Conservation (phyloP, 148 eudicot genomes). For the Dianthus caryophyllus region DNA sequence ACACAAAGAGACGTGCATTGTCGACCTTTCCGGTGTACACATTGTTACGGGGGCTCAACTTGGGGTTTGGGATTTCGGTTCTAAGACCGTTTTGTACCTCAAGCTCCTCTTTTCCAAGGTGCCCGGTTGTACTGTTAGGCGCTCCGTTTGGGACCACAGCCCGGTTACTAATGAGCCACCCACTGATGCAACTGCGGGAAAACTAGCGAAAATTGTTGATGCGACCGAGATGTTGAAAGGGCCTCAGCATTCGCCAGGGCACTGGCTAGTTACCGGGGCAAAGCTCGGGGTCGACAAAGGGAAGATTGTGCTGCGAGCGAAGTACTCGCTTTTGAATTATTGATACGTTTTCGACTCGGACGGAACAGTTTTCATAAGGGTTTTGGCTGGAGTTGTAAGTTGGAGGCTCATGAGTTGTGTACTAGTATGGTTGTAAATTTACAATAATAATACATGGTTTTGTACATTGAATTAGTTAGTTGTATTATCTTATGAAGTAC, state of each 20-base stretch:
- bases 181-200: constrained; percentile 39
- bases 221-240: constrained; percentile 86
- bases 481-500: too few species aligned
- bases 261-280: constrained; percentile 94
- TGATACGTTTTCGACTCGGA: constrained; percentile 23
- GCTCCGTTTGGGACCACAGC: constrained; percentile 97
- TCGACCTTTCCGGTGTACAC: constrained; percentile 93
- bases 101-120: constrained; percentile 96
- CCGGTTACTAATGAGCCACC: constrained; percentile 45
- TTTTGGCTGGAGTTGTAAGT: constrained; percentile 9
- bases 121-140: constrained; percentile 88
- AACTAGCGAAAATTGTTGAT: constrained; percentile 80
- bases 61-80: constrained; percentile 96
- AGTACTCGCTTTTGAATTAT: constrained; percentile 88
- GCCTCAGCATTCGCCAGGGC: constrained; percentile 91
- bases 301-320: constrained; percentile 65
- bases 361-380: constrained; percentile 3
- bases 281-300: constrained; percentile 97
- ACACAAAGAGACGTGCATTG: constrained; percentile 74
- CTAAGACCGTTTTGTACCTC: constrained; percentile 78
- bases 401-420: constrained; percentile 1
- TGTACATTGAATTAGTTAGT: too few species aligned
- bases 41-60: constrained; percentile 97
- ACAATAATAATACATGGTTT: too few species aligned
- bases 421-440: constrained; percentile 22